These are phyloP conservation scores for Agaricus sinodeliciosus DNA, from an alignment of 768 basidiomycete species.

Conservation along the genomic window DNA sequence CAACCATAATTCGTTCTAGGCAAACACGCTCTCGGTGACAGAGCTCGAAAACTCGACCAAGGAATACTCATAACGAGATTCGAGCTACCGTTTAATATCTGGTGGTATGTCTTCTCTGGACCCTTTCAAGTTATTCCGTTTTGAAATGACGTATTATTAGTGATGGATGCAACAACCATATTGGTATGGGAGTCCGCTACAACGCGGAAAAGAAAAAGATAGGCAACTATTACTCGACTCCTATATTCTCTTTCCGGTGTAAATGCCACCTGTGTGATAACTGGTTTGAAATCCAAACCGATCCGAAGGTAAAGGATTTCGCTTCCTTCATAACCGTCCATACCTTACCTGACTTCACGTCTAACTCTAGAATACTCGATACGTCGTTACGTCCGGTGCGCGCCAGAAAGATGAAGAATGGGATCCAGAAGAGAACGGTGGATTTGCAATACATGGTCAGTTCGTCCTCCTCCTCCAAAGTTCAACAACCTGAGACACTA, in stretches of 20 bases:
- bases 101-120: slow-evolving; percentile 59
- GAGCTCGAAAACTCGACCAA: slow-evolving; percentile 93
- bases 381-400: slow-evolving; percentile 91
- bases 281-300: slow-evolving; percentile 99
- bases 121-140: background rate
- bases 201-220: slow-evolving; percentile 99
- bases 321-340: background rate
- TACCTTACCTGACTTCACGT: background rate
- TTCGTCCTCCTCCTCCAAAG: background rate
- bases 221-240: slow-evolving; percentile 90
- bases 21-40: slow-evolving; percentile 89
- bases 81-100: slow-evolving; percentile 94
- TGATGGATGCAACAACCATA: slow-evolving; percentile 90
- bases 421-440: slow-evolving; percentile 95
- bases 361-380: slow-evolving; percentile 76
- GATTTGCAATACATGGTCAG: slow-evolving; percentile 81
- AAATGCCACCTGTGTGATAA: slow-evolving; percentile 95
- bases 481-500: background rate
- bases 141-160: slow-evolving; percentile 32
- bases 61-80: slow-evolving; percentile 95
- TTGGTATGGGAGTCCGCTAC: slow-evolving; percentile 99
- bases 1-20: slow-evolving; percentile 35
- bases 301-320: slow-evolving; percentile 67
- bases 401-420: slow-evolving; percentile 93
- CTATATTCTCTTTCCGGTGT: slow-evolving; percentile 92